Percentiles rank a stretch among this genome's conserved stretches.
phyloP scores from a whole-genome alignment of 2,329 filamentous ascomycete genomes.

The Pseudogymnoascus sp. region DNA sequence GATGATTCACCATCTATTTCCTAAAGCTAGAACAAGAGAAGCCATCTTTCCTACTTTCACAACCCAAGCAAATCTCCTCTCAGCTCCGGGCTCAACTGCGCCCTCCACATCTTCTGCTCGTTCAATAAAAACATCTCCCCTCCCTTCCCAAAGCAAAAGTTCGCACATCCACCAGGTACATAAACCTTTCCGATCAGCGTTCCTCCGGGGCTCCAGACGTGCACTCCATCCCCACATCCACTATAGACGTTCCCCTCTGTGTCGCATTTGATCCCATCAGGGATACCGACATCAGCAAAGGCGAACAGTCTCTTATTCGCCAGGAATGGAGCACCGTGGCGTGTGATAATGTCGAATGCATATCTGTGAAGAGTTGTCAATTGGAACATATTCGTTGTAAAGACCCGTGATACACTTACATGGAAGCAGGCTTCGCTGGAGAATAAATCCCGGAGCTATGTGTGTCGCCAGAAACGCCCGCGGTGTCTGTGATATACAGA shows the following conservation, averaged over 20 bases:
- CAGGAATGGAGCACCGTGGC: slow-evolving; percentile 16
- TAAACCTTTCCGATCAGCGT: slow-evolving; percentile 42
- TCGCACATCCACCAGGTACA: slow-evolving; percentile 20
- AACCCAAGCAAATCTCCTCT: slow-evolving; percentile 16
- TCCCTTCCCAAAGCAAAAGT: slow-evolving; percentile 24
- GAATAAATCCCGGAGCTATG: slow-evolving; percentile 9
- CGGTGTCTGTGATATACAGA: slow-evolving; percentile 50
- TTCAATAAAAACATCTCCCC: slow-evolving; percentile 23
- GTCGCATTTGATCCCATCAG: slow-evolving; percentile 52
- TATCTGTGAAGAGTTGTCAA: slow-evolving; percentile 12
- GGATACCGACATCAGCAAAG: slow-evolving; percentile 42
- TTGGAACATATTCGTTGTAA: neutral
- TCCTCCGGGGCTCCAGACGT: slow-evolving; percentile 44
- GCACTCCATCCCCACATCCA: slow-evolving; percentile 45
- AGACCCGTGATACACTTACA: neutral
- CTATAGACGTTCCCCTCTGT: slow-evolving; percentile 46
- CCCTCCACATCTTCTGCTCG: slow-evolving; percentile 20
- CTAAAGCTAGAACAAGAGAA: neutral
- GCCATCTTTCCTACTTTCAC: neutral
- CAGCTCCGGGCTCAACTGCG: slow-evolving; percentile 14
- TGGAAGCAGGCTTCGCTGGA: slow-evolving; percentile 11
- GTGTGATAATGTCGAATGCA: slow-evolving; percentile 17
- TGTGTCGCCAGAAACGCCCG: slow-evolving; percentile 26
- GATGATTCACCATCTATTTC: neutral
- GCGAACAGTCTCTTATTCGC: slow-evolving; percentile 40